Conservation (phyloP, 176 grass and related monocot genomes). For the Hordeum marinum region DNA sequence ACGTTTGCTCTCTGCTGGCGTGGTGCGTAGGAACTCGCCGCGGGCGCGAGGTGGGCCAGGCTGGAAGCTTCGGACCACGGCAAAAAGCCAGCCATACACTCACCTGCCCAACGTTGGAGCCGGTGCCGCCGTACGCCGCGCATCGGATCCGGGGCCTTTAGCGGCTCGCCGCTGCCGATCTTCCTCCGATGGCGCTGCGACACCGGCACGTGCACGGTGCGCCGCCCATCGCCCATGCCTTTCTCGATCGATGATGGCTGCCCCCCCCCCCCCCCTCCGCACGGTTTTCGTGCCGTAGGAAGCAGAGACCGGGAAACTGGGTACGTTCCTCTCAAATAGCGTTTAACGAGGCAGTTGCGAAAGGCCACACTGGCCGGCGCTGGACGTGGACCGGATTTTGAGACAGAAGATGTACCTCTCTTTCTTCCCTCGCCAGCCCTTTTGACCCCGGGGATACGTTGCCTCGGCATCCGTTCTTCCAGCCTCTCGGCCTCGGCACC, state of each 20-base stretch:
- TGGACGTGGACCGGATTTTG: too few relatives aligned
- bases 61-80: too few relatives aligned
- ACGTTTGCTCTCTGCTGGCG: too few relatives aligned
- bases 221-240: not conserved
- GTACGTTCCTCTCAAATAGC: not conserved
- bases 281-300: not conserved
- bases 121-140: not conserved
- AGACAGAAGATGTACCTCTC: not conserved
- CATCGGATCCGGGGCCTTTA: not conserved
- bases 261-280: too few relatives aligned
- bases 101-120: not conserved
- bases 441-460: constrained; percentile 3
- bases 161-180: not conserved
- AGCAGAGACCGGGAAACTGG: not conserved
- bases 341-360: not conserved
- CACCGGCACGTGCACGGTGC: constrained; percentile 19
- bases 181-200: constrained; percentile 4
- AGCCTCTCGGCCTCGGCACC: not conserved
- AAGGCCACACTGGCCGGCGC: too few relatives aligned
- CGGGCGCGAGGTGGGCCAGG: too few relatives aligned
- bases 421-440: not conserved
- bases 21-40: too few relatives aligned
- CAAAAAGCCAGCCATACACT: too few relatives aligned
- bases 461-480: constrained; percentile 2
- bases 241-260: not conserved